These are phyloP conservation scores for Gymnopus androsaceus DNA, from an alignment of 1,284 basidiomycete species.

Conservation along the genomic window DNA sequence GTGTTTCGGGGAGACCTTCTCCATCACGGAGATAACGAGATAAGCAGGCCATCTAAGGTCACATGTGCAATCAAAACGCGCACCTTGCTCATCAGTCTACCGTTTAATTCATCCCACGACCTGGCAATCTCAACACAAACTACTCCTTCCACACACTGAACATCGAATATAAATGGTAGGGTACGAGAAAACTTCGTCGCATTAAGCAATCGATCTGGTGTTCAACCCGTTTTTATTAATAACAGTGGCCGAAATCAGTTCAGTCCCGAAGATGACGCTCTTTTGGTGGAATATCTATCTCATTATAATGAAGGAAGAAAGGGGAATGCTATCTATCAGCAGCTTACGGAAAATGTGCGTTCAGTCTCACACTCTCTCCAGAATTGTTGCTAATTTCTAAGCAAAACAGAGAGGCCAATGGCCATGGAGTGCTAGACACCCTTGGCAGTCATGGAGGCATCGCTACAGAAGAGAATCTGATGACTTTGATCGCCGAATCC, in stretches of 20 bases:
- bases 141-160: too few relatives aligned
- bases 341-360: slow-evolving; percentile 5
- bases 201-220: background rate
- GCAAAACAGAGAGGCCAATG: background rate
- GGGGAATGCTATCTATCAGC: slow-evolving; percentile 5
- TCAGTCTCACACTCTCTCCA: background rate
- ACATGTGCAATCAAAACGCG: too few relatives aligned
- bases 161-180: too few relatives aligned
- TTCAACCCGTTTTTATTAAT: background rate
- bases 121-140: too few relatives aligned
- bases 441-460: slow-evolving; percentile 15
- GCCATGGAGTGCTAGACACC: slow-evolving; percentile 6
- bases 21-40: too few relatives aligned
- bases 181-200: too few relatives aligned
- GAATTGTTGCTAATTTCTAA: background rate
- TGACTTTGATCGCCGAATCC: slow-evolving; percentile 7
- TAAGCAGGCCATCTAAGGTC: too few relatives aligned
- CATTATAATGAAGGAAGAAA: background rate
- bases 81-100: too few relatives aligned
- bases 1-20: too few relatives aligned
- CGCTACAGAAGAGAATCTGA: slow-evolving; percentile 7
- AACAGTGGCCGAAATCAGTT: background rate
- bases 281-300: slow-evolving; percentile 11
- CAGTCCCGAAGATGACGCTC: slow-evolving; percentile 6
- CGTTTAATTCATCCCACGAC: too few relatives aligned